A percentile compares a stretch with the other conserved stretches of the same genome.
Conservation (phyloP, 148 eudicot species). For the Hydrangea macrophylla region DNA sequence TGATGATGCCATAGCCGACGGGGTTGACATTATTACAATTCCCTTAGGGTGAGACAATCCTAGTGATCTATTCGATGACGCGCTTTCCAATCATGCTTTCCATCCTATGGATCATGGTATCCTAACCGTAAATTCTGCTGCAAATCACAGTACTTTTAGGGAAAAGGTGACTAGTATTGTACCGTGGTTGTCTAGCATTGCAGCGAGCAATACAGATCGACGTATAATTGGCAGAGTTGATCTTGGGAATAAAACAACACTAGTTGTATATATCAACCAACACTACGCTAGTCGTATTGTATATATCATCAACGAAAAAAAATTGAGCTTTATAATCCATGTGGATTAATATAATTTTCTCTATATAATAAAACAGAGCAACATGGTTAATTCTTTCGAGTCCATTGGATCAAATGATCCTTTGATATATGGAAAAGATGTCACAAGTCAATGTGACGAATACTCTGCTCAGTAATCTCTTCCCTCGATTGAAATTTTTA, state of each 20-base stretch:
- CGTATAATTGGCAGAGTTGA: constrained; percentile 15
- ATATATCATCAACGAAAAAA: not conserved
- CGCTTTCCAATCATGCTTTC: constrained; percentile 22
- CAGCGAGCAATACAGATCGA: constrained; percentile 32
- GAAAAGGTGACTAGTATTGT: constrained; percentile 24
- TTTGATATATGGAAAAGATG: constrained; percentile 31
- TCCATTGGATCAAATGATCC: constrained; percentile 28
- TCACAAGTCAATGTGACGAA: constrained; percentile 8
- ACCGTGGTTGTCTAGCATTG: constrained; percentile 48
- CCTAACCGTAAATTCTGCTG: constrained; percentile 34
- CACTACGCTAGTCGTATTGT: too few relatives aligned
- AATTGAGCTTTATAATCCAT: too few relatives aligned
- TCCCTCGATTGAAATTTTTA: not conserved
- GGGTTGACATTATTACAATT: constrained; percentile 50
- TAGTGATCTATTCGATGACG: not conserved
- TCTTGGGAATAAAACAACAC: constrained; percentile 27
- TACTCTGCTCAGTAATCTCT: not conserved
- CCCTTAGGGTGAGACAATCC: constrained; percentile 19
- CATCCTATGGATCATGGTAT: constrained; percentile 40
- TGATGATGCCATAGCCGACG: constrained; percentile 61
- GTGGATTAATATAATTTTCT: too few relatives aligned
- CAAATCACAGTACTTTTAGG: constrained; percentile 4
- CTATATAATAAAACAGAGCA: constrained; percentile 29
- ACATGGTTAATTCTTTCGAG: constrained; percentile 26
- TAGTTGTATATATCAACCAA: constrained; percentile 28